Evolutionary conservation across 148 eudicot genomes (phyloP).

Genomic region (Chenopodium suecicum): DNA sequence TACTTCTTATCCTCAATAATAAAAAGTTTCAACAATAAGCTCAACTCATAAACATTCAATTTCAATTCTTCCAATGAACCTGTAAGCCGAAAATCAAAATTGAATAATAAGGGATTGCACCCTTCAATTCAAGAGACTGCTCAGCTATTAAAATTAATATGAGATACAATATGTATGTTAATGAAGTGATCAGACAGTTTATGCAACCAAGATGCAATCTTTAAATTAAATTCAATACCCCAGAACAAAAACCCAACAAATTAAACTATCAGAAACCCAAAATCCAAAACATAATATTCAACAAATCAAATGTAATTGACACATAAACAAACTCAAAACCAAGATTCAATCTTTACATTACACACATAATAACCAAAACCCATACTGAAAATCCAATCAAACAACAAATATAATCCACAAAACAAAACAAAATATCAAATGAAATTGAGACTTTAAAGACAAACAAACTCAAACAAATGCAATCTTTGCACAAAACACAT

Average conservation of each 20-base stretch:
- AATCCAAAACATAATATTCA: not conserved
- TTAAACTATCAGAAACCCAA: not conserved
- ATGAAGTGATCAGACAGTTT: not conserved
- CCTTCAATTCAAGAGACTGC: not conserved
- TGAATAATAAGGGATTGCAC: not conserved
- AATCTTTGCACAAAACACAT: not conserved
- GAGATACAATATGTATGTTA: not conserved
- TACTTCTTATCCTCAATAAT: no score
- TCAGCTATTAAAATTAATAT: no score
- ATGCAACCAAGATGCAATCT: not conserved
- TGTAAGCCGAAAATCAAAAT: not conserved
- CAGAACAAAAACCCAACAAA: not conserved
- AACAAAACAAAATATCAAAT: no score
- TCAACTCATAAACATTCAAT: not conserved
- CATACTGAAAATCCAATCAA: no score
- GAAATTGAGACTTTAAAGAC: not conserved
- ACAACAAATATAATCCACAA: no score
- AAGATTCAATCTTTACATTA: no score
- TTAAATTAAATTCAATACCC: not conserved
- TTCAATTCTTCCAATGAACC: not conserved
- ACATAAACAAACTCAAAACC: no score
- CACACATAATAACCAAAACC: no score
- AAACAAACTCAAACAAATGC: not conserved
- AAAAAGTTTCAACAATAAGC: no score
- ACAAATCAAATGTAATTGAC: no score